These are phyloP conservation scores for Passiflora organensis DNA, from an alignment of 345 rosid species.

Conservation along the genomic window DNA sequence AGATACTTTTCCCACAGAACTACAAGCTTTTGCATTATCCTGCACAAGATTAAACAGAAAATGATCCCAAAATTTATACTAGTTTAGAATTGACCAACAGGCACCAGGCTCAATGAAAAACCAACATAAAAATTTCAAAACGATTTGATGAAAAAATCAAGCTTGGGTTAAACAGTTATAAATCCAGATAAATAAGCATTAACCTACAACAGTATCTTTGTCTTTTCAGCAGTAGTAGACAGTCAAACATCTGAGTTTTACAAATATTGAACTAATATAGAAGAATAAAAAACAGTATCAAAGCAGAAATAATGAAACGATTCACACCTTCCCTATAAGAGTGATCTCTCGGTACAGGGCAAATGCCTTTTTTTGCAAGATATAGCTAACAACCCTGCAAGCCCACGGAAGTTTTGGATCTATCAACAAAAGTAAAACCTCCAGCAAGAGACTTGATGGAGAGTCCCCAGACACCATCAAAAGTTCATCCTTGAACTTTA, in stretches of 20 bases:
- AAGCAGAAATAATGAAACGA: not conserved
- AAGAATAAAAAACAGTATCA: not conserved
- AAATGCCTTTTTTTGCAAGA: constrained; percentile 50
- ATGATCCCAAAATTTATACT: not conserved
- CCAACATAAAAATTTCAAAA: too few relatives aligned
- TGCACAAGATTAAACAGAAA: constrained; percentile 21
- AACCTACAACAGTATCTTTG: too few relatives aligned
- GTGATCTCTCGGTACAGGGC: constrained; percentile 59
- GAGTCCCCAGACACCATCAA: constrained; percentile 37
- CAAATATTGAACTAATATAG: too few relatives aligned
- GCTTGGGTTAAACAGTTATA: too few relatives aligned
- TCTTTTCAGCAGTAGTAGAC: too few relatives aligned
- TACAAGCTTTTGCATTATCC: constrained; percentile 44
- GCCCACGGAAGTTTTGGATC: constrained; percentile 89
- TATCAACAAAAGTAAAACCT: constrained; percentile 53
- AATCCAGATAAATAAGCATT: too few relatives aligned
- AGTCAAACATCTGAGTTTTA: too few relatives aligned
- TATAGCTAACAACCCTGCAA: constrained; percentile 65
- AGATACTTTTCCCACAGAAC: constrained; percentile 29
- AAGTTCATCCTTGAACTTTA: constrained; percentile 54
- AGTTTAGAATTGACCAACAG: not conserved
- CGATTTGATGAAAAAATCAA: too few relatives aligned
- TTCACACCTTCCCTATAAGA: constrained; percentile 47
- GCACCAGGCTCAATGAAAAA: too few relatives aligned
- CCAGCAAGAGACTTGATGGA: constrained; percentile 54